Conservation (phyloP, 352 stramenopile genomes). For the Aphanomyces euteiches region DNA sequence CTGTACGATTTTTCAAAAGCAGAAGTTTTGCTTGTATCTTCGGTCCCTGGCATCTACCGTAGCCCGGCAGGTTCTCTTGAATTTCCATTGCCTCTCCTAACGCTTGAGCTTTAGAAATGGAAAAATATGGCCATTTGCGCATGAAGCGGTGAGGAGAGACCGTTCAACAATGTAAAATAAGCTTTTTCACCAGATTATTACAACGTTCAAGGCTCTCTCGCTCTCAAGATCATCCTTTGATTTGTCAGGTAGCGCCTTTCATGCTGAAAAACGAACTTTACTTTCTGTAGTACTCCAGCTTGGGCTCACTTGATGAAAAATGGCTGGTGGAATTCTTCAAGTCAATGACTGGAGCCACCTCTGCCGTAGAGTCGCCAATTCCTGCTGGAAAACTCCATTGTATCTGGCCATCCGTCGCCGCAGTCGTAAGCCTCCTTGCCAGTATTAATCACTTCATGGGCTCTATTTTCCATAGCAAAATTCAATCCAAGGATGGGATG, state of each 20-base stretch:
- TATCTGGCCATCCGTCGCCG: slow-evolving; percentile 75
- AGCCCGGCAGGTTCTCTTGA: slow-evolving; percentile 38
- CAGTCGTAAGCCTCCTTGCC: slow-evolving; percentile 48
- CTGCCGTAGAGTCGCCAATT: slow-evolving; percentile 21
- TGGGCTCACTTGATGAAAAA: slow-evolving; percentile 76
- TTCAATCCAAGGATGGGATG: slow-evolving; percentile 74
- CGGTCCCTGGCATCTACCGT: slow-evolving; percentile 64
- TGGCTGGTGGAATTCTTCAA: slow-evolving; percentile 70
- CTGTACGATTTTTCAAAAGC: slow-evolving; percentile 65
- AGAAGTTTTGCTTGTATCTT: slow-evolving; percentile 56
- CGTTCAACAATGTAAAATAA: neutral
- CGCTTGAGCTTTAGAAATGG: slow-evolving; percentile 48
- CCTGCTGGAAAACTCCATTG: slow-evolving; percentile 58
- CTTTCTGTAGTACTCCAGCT: slow-evolving; percentile 61
- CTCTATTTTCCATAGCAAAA: slow-evolving; percentile 49
- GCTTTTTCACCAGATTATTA: too few relatives aligned
- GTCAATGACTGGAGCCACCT: slow-evolving; percentile 52
- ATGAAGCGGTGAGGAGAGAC: slow-evolving; percentile 50
- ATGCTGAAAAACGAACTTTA: neutral
- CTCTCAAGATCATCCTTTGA: neutral
- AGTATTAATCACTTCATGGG: neutral
- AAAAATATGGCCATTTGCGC: slow-evolving; percentile 75
- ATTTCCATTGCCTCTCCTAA: neutral
- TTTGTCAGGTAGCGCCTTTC: neutral
- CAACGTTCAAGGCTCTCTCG: too few relatives aligned